These are phyloP conservation scores for Gastrodia elata DNA, from an alignment of 106 monocot species.

Conservation along the genomic window DNA sequence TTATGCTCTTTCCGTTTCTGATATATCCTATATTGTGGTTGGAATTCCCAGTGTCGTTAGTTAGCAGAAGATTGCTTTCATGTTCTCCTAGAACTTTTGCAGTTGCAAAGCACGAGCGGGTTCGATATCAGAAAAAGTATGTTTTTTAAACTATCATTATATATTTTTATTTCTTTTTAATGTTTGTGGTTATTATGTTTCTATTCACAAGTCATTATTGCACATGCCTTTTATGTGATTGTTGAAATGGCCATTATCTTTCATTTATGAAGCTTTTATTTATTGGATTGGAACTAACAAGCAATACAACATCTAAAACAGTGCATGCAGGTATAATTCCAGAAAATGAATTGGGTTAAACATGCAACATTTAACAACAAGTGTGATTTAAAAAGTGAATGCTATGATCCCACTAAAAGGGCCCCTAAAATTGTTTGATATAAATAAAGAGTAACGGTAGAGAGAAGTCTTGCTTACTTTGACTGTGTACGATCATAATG, in stretches of 20 bases:
- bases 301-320: no score
- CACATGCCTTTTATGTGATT: background rate
- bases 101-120: conserved; percentile 26
- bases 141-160: conserved; percentile 4
- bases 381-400: background rate
- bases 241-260: background rate
- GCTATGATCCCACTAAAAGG: no score
- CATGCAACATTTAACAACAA: background rate
- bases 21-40: background rate
- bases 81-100: conserved; percentile 31
- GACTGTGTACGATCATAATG: no score
- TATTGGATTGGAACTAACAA: background rate
- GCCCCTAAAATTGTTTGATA: no score
- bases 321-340: no score
- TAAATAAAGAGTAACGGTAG: no score
- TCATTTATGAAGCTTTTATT: background rate
- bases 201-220: background rate
- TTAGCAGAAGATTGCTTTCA: background rate
- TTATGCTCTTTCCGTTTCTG: background rate
- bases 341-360: background rate
- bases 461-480: no score
- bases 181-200: background rate
- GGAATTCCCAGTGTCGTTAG: conserved; percentile 14
- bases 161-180: background rate
- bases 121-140: conserved; percentile 53